Evolutionary conservation across 2,329 filamentous ascomycete genomes (phyloP).

Genomic region (Neophaeococcomyces aloes): DNA sequence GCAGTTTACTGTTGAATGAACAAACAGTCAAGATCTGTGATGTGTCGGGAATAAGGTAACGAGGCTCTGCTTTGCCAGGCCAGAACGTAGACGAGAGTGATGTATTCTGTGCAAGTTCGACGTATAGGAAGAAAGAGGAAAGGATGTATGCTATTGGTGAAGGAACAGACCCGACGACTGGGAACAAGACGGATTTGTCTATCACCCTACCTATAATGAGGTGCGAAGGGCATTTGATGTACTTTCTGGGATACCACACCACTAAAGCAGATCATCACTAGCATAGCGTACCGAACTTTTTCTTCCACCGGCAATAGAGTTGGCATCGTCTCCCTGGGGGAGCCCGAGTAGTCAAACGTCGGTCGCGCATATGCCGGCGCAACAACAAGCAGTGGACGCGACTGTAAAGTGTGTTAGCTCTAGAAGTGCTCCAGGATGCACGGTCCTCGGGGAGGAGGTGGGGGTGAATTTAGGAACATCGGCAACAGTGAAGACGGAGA

Average conservation of each 20-base stretch:
- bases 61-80: no score
- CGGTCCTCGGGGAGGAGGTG: neutral
- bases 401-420: neutral
- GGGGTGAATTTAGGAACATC: neutral
- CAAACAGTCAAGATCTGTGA: no score
- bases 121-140: no score
- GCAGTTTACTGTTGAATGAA: no score
- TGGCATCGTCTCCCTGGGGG: neutral
- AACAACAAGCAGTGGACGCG: neutral
- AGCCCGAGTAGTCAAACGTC: neutral
- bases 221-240: neutral
- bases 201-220: neutral
- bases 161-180: neutral
- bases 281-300: neutral
- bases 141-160: no score
- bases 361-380: neutral
- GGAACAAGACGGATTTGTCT: neutral
- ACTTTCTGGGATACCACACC: neutral
- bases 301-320: neutral
- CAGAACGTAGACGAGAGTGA: no score
- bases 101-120: no score
- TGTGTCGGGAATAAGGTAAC: no score
- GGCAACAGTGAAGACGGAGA: neutral
- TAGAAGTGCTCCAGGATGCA: neutral
- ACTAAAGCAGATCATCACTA: neutral